These are phyloP conservation scores for Exophiala aquamarina DNA, from an alignment of 2,329 filamentous ascomycete genomes.

Conservation along the genomic window DNA sequence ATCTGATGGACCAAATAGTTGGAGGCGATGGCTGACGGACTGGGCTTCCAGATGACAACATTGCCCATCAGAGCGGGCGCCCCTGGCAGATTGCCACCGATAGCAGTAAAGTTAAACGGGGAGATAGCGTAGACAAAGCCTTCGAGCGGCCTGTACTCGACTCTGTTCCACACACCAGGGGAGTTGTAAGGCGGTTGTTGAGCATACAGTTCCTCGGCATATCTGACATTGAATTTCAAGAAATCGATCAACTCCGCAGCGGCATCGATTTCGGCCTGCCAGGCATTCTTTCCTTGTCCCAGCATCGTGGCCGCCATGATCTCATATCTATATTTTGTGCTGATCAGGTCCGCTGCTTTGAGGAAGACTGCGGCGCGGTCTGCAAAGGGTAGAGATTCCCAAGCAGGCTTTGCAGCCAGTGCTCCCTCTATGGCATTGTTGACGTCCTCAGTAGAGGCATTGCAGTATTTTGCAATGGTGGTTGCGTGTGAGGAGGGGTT, in stretches of 20 bases:
- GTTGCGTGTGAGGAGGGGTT: conserved; percentile 80
- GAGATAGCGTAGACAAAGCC: conserved; percentile 88
- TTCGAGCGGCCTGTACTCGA: conserved; percentile 81
- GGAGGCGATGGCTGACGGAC: conserved; percentile 74
- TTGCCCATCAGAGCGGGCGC: conserved; percentile 83
- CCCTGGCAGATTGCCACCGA: conserved; percentile 76
- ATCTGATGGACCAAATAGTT: conserved; percentile 86
- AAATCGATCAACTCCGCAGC: conserved; percentile 93
- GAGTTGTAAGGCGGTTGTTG: conserved; percentile 84
- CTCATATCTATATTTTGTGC: conserved; percentile 92
- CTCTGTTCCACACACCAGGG: conserved; percentile 81
- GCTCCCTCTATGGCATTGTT: conserved; percentile 78
- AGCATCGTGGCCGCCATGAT: conserved; percentile 96
- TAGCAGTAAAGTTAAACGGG: conserved; percentile 95
- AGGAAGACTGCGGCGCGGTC: conserved; percentile 92
- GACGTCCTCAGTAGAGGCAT: conserved; percentile 75
- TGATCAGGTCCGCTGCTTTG: conserved; percentile 89
- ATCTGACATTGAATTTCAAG: conserved; percentile 89
- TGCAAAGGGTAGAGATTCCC: conserved; percentile 83
- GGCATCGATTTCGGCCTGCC: conserved; percentile 98
- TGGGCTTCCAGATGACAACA: conserved; percentile 89
- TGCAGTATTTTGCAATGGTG: conserved; percentile 79
- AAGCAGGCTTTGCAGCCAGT: conserved; percentile 78
- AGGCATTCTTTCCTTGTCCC: conserved; percentile 96
- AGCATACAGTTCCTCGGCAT: conserved; percentile 85